phyloP scores from a whole-genome alignment of 2,329 filamentous ascomycete species.

The Penicillium rolfsii region DNA sequence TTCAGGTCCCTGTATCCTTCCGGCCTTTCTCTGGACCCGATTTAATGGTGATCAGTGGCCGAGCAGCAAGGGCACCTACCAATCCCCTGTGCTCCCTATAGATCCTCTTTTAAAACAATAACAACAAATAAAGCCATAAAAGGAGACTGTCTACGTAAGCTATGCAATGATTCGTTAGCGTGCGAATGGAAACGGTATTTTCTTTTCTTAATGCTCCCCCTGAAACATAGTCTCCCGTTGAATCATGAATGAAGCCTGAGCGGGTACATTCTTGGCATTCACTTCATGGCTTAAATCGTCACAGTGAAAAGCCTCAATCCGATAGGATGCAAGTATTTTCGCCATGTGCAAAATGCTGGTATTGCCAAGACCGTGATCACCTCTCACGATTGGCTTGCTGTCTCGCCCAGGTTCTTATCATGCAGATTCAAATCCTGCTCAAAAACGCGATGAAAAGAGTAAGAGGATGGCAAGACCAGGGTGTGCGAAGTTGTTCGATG shows the following conservation, averaged over 20 bases:
- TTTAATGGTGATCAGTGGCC: constrained; percentile 3
- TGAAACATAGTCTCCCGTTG: constrained; percentile 7
- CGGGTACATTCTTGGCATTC: constrained; percentile 23
- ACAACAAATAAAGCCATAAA: background rate
- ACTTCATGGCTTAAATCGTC: constrained; percentile 17
- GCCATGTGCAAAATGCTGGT: constrained; percentile 6
- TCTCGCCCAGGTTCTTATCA: constrained; percentile 14
- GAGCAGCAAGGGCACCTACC: constrained; percentile 7
- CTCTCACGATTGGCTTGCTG: constrained; percentile 11
- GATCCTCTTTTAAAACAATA: background rate
- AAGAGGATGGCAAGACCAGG: background rate
- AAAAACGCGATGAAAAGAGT: constrained; percentile 2
- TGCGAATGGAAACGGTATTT: background rate
- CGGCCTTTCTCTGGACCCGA: background rate
- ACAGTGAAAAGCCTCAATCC: constrained; percentile 1
- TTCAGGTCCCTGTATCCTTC: background rate
- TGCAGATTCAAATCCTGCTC: constrained; percentile 13
- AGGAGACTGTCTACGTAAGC: constrained; percentile 16
- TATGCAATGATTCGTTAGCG: constrained; percentile 5
- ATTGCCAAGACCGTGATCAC: constrained; percentile 12
- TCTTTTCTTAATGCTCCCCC: constrained; percentile 5
- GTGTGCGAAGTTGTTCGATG: background rate
- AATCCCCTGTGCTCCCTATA: background rate
- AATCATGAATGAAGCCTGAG: no score
- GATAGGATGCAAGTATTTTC: background rate